A percentile compares a stretch with the other conserved stretches of the same genome.
phyloP scores from a whole-genome alignment of 148 eudicot species.

The Dysphania ambrosioides region DNA sequence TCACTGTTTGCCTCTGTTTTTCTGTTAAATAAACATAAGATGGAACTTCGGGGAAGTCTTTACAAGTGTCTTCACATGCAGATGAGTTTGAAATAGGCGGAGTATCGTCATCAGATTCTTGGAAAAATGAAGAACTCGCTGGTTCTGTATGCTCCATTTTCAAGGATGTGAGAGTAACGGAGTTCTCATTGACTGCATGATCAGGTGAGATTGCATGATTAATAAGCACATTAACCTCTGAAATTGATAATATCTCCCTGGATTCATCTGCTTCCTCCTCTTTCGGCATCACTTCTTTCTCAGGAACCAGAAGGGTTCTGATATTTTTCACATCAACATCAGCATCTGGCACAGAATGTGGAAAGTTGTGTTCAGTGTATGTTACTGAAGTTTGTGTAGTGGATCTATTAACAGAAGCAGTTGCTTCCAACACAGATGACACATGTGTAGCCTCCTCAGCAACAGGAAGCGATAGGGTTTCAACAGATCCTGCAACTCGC shows the following conservation, averaged over 20 bases:
- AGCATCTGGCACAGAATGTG: slow-evolving; percentile 29
- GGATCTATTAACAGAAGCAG: slow-evolving; percentile 26
- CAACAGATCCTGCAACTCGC: slow-evolving; percentile 45
- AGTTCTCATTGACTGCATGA: slow-evolving; percentile 37
- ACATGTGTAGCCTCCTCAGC: slow-evolving; percentile 42
- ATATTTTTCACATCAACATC: slow-evolving; percentile 30
- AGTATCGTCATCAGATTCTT: slow-evolving; percentile 56
- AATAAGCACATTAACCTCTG: slow-evolving; percentile 34
- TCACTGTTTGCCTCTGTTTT: slow-evolving; percentile 44
- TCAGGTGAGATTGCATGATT: slow-evolving; percentile 36
- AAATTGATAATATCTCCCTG: slow-evolving; percentile 29
- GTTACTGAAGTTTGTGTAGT: slow-evolving; percentile 28
- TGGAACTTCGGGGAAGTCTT: slow-evolving; percentile 63
- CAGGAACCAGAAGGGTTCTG: slow-evolving; percentile 25
- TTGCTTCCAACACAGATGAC: slow-evolving; percentile 40
- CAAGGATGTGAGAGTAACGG: slow-evolving; percentile 26
- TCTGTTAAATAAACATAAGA: slow-evolving; percentile 57
- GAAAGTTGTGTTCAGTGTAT: slow-evolving; percentile 34
- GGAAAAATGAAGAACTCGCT: slow-evolving; percentile 31
- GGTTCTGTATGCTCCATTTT: slow-evolving; percentile 37
- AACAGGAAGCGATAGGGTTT: slow-evolving; percentile 37
- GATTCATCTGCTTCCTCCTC: slow-evolving; percentile 44
- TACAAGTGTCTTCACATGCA: slow-evolving; percentile 46
- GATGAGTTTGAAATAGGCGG: slow-evolving; percentile 44
- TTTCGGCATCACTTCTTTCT: slow-evolving; percentile 30